Evolutionary conservation across 768 basidiomycete genomes (phyloP).

Genomic region (Candolleomyces aberdarensis): DNA sequence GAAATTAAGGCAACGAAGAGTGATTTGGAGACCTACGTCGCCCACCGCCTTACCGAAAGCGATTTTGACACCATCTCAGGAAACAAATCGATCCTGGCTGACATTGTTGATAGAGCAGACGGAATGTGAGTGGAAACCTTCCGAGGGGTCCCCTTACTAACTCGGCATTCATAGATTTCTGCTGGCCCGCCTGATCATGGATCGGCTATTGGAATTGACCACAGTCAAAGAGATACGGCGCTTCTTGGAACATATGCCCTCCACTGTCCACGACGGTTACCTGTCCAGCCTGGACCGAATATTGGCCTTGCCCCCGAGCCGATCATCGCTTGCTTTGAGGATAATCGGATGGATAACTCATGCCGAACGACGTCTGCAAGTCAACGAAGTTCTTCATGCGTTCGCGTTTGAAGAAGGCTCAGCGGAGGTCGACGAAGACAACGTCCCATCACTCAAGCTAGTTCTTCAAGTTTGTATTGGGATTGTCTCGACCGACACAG

Average conservation of each 20-base stretch:
- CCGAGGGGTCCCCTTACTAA: no score
- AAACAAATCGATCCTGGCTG: background rate
- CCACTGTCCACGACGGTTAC: background rate
- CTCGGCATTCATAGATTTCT: background rate
- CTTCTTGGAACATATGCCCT: background rate
- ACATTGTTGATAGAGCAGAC: background rate
- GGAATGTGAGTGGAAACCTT: background rate
- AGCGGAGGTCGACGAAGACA: background rate
- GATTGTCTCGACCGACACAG: background rate
- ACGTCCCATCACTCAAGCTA: background rate
- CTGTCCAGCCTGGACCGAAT: background rate
- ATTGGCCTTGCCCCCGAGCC: background rate
- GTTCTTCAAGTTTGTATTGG: background rate
- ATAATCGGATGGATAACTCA: background rate
- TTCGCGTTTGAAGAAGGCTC: background rate
- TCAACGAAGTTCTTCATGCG: background rate
- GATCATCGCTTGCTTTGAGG: background rate
- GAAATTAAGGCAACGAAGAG: background rate
- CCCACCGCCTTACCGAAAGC: background rate
- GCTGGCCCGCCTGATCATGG: background rate
- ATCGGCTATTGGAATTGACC: background rate
- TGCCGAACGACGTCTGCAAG: background rate
- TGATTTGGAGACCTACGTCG: background rate
- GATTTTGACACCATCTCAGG: background rate
- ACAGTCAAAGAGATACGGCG: background rate